Evolutionary conservation across 1,139 yeast genomes (phyloP).

Genomic region (Martiniozyma asiatica): DNA sequence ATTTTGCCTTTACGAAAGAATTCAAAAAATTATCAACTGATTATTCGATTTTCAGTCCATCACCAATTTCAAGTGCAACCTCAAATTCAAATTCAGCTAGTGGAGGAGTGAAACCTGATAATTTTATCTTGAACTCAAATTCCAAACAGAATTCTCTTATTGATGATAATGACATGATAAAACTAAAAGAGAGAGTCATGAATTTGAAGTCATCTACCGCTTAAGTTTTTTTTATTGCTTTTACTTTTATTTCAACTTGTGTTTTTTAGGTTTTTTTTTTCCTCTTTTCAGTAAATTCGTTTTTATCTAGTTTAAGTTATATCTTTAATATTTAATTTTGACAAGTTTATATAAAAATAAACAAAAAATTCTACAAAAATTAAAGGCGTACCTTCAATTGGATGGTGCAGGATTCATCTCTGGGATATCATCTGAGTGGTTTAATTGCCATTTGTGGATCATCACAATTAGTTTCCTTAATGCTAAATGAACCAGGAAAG

Average conservation of each 20-base stretch:
- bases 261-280: too few species aligned
- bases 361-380: too few species aligned
- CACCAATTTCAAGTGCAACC: conserved; percentile 5
- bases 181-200: conserved; percentile 19
- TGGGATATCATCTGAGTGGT: conserved; percentile 12
- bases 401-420: conserved; percentile 17
- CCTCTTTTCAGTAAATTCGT: too few species aligned
- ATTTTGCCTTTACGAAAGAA: conserved; percentile 9
- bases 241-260: conserved; percentile 1
- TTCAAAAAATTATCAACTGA: conserved; percentile 6
- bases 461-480: conserved; percentile 22
- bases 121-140: too few species aligned
- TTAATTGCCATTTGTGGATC: conserved; percentile 21
- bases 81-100: neutral
- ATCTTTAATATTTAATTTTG: neutral
- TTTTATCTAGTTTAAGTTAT: neutral
- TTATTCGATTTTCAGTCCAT: conserved; percentile 1
- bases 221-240: neutral
- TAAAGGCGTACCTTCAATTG: too few species aligned
- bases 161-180: conserved; percentile 20
- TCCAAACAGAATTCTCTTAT: conserved; percentile 9
- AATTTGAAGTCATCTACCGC: conserved; percentile 16
- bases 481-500: conserved; percentile 41
- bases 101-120: too few species aligned
- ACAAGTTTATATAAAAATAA: too few species aligned